Evolutionary conservation across 2,329 filamentous ascomycete genomes (phyloP), one percentile per base, ranked within the genome.

Genomic region (Hypoxylon sp.): DNA sequence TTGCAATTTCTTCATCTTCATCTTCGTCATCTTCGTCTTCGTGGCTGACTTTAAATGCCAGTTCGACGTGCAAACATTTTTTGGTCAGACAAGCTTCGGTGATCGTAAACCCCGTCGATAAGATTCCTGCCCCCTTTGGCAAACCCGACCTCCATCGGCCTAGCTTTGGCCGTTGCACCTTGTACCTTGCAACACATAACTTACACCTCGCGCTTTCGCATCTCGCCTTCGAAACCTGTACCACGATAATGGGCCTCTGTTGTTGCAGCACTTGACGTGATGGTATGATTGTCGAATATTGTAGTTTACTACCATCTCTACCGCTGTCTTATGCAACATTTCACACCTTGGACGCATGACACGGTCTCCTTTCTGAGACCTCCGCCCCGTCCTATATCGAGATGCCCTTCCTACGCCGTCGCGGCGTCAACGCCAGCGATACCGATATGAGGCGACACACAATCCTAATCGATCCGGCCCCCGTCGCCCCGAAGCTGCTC

Each of bases 391-490:
- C 61, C 32, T 54, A 54, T 47, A 55, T 43, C 74, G 78, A 68
- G 72, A 88, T 88, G 85, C 84, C 85, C 72, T 86, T 88, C 71
- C 79, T 87, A 78, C 85, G 85, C 79, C 85, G 85, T 76, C 85
- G 84, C 75, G 85, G 84, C 79, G 85, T 83, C 72, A 79, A 82
- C 80, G 84, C 81, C 78, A 86, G 83, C 80, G 85, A 88, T 74
- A 81, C 80, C 65, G 84, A 87, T 68, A 85, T 85, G 79, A 83
- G 84, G 74, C 83, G 83, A 55, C 84, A 84, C 70, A 81, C 81
- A 55, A 73, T 79, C 62, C 62, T 79, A 48, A 69, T 77, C 59
- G 72, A 77, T 30, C 62, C 65, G 37, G 62, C 70, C 17, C 51
- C 63, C 30, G 32, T 59, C 47, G 20, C 41, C 15, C 54, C 62